phyloP scores from a whole-genome alignment of 23 red algal species.

The Gracilaria vermiculophylla region DNA sequence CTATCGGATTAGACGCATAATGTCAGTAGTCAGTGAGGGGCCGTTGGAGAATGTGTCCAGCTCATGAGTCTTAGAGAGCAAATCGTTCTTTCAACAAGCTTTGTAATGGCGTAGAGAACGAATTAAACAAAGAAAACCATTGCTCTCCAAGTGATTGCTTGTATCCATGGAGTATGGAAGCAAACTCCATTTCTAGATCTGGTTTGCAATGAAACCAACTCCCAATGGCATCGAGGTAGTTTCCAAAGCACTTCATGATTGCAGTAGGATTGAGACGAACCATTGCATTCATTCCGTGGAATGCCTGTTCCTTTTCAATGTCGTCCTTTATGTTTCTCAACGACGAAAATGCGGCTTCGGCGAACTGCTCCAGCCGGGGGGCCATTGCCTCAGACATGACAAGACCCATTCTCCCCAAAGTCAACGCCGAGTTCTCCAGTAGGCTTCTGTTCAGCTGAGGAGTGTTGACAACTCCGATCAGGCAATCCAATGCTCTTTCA shows the following conservation, averaged over 20 bases:
- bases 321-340: constrained; percentile 64
- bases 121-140: constrained; percentile 48
- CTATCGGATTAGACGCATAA: not conserved
- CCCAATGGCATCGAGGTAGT: constrained; percentile 65
- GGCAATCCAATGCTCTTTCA: constrained; percentile 37
- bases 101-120: constrained; percentile 31
- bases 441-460: constrained; percentile 48
- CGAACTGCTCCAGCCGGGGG: constrained; percentile 48
- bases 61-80: not conserved
- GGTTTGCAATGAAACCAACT: constrained; percentile 72
- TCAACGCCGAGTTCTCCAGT: constrained; percentile 77
- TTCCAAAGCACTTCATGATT: constrained; percentile 50
- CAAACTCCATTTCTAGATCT: constrained; percentile 71
- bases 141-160: constrained; percentile 61
- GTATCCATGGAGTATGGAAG: constrained; percentile 46
- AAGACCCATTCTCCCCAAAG: constrained; percentile 72
- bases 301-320: constrained; percentile 69
- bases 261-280: constrained; percentile 43
- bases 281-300: constrained; percentile 69
- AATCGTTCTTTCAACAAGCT: constrained; percentile 60
- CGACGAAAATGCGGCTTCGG: constrained; percentile 25
- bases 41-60: not conserved
- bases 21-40: constrained; percentile 39
- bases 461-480: constrained; percentile 64
- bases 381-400: constrained; percentile 78